Evolutionary conservation across 495 filamentous ascomycete species (phyloP).

Genomic region (Aspergillus haitiensis): DNA sequence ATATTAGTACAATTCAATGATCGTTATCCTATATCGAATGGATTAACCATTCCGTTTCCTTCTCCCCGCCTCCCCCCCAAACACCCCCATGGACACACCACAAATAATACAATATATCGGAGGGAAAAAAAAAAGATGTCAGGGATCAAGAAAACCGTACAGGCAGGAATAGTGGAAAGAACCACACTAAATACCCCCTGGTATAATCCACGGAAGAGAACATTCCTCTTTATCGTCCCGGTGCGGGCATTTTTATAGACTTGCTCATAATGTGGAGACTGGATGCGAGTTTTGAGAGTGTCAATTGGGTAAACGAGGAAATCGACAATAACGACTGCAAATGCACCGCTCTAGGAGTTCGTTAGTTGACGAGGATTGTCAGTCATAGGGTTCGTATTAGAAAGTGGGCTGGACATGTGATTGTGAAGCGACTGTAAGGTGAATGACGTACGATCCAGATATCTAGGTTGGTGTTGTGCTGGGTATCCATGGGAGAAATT

Average conservation of each 20-base stretch:
- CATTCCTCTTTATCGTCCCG: slow-evolving; percentile 50
- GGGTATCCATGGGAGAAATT: slow-evolving; percentile 19
- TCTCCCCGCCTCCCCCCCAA: too few species aligned
- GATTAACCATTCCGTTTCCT: too few species aligned
- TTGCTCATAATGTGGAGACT: slow-evolving; percentile 67
- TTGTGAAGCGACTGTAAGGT: background rate
- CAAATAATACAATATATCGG: background rate
- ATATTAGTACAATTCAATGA: too few species aligned
- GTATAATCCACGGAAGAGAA: slow-evolving; percentile 74
- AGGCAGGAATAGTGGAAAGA: slow-evolving; percentile 82
- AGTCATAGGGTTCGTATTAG: slow-evolving; percentile 1
- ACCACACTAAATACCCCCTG: slow-evolving; percentile 88
- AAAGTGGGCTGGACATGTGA: too few species aligned
- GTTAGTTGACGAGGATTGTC: slow-evolving; percentile 7
- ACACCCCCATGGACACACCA: background rate
- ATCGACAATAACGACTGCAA: slow-evolving; percentile 78
- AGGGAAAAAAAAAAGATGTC: background rate
- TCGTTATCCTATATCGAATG: too few species aligned
- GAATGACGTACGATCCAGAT: slow-evolving; percentile 48
- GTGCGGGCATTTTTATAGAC: slow-evolving; percentile 59
- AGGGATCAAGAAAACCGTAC: slow-evolving; percentile 40
- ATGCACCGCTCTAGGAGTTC: slow-evolving; percentile 67
- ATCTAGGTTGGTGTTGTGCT: slow-evolving; percentile 52
- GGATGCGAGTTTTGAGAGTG: slow-evolving; percentile 82
- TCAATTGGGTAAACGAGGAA: slow-evolving; percentile 80